phyloP scores from a whole-genome alignment of 805 yeast genomes.

The Nakazawaea holstii region DNA sequence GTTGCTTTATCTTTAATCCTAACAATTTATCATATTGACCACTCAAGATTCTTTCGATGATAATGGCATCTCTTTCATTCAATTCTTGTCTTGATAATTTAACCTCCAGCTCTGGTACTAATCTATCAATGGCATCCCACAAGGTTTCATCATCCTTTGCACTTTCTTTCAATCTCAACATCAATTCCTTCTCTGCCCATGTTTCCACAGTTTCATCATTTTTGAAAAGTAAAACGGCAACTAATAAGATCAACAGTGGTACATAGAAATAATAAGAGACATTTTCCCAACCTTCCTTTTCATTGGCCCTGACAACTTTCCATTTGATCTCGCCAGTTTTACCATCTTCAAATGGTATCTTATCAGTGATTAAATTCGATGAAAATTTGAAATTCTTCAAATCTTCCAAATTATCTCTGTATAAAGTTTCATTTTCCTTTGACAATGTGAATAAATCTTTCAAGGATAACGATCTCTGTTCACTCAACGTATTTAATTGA shows the following conservation, averaged over 20 bases:
- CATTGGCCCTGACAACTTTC: constrained; percentile 69
- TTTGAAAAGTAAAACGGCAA: constrained; percentile 45
- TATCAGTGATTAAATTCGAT: constrained; percentile 69
- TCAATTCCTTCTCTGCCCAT: constrained; percentile 83
- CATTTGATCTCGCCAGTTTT: constrained; percentile 74
- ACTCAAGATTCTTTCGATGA: constrained; percentile 73
- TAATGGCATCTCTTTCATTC: constrained; percentile 66
- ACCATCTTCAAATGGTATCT: constrained; percentile 78
- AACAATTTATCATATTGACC: constrained; percentile 79
- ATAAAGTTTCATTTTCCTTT: constrained; percentile 48
- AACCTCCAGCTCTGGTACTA: constrained; percentile 36
- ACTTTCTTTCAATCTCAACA: constrained; percentile 69
- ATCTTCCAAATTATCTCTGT: constrained; percentile 55
- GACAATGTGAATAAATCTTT: constrained; percentile 43
- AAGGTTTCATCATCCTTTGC: constrained; percentile 51
- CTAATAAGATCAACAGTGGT: constrained; percentile 59
- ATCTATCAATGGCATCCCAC: constrained; percentile 33
- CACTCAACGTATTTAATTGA: constrained; percentile 56
- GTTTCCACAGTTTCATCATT: constrained; percentile 46
- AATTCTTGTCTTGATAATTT: constrained; percentile 51
- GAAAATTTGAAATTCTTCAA: constrained; percentile 51
- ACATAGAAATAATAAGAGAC: constrained; percentile 66
- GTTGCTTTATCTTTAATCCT: constrained; percentile 45
- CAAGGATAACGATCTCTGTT: constrained; percentile 48
- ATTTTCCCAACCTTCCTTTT: constrained; percentile 83